Percentiles rank a stretch among this genome's conserved stretches.
These are phyloP conservation scores for Actinomortierella wolfii DNA, from an alignment of 371 early-diverging fungal species.

Conservation along the genomic window DNA sequence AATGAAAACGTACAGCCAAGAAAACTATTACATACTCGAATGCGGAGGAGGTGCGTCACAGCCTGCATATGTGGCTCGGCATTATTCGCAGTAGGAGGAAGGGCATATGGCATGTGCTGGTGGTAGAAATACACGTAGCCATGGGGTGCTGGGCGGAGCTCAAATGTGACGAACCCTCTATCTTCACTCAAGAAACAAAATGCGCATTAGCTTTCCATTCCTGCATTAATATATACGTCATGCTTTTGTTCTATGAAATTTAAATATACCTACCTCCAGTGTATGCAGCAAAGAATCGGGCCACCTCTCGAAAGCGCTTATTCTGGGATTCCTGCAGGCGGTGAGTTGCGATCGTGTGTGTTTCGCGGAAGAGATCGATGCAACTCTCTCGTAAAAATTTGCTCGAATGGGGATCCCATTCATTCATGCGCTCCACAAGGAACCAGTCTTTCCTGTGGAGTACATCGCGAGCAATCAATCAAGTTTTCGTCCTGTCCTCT, in stretches of 20 bases:
- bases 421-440: constrained; percentile 19
- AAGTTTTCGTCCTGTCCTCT: not conserved
- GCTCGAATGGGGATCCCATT: constrained; percentile 13
- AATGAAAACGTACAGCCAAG: not conserved
- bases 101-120: not conserved
- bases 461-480: constrained; percentile 1
- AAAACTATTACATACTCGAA: constrained; percentile 4
- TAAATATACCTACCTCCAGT: constrained; percentile 4
- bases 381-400: constrained; percentile 14
- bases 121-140: constrained; percentile 5
- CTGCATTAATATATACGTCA: not conserved
- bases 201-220: too few relatives aligned
- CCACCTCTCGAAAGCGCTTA: constrained; percentile 6
- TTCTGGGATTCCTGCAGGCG: constrained; percentile 15
- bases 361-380: constrained; percentile 16
- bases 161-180: constrained; percentile 4
- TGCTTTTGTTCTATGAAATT: not conserved
- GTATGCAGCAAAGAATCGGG: constrained; percentile 5
- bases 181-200: not conserved
- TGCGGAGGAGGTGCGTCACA: constrained; percentile 5
- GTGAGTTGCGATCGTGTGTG: constrained; percentile 15
- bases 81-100: not conserved
- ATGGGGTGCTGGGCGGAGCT: constrained; percentile 8
- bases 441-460: constrained; percentile 13
- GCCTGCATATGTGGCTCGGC: constrained; percentile 6